Conservation (phyloP, 2,329 filamentous ascomycete species). For the Arthrobotrys musiformis region DNA sequence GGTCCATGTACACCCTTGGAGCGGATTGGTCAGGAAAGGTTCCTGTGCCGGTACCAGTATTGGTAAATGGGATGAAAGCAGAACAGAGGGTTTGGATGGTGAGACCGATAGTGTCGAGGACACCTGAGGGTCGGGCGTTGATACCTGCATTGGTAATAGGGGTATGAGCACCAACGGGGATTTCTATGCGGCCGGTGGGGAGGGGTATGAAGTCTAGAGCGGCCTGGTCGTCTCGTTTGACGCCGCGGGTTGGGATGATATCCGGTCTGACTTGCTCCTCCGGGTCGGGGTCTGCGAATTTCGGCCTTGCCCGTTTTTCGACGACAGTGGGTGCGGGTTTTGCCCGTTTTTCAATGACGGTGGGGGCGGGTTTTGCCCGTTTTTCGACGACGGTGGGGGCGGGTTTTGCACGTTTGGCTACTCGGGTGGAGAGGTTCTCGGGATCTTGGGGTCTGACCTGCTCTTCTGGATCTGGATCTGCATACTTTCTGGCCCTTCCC, state of each 20-base stretch:
- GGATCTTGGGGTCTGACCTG: not conserved
- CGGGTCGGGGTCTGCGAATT: not conserved
- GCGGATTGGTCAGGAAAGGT: conserved; percentile 10
- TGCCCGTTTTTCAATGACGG: not conserved
- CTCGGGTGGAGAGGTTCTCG: too few relatives aligned
- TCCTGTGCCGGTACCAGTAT: not conserved
- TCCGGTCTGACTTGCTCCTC: not conserved
- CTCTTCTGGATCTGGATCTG: not conserved
- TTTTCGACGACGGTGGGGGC: not conserved
- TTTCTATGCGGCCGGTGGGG: not conserved
- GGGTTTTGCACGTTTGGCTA: not conserved
- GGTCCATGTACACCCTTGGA: conserved; percentile 20
- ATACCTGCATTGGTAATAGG: conserved; percentile 8
- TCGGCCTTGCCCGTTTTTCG: not conserved
- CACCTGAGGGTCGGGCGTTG: not conserved
- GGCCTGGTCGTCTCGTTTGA: not conserved
- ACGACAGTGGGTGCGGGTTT: not conserved
- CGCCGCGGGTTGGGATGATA: not conserved
- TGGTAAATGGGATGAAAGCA: conserved; percentile 17
- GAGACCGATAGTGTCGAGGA: not conserved
- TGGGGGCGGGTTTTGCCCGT: not conserved
- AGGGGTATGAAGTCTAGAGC: not conserved
- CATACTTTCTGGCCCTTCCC: not conserved
- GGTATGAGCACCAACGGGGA: conserved; percentile 6
- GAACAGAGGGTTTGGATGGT: not conserved